Percentiles rank a stretch among this genome's conserved stretches.
phyloP scores from a whole-genome alignment of 2,329 filamentous ascomycete genomes.

The Aspergillus arachidicola region DNA sequence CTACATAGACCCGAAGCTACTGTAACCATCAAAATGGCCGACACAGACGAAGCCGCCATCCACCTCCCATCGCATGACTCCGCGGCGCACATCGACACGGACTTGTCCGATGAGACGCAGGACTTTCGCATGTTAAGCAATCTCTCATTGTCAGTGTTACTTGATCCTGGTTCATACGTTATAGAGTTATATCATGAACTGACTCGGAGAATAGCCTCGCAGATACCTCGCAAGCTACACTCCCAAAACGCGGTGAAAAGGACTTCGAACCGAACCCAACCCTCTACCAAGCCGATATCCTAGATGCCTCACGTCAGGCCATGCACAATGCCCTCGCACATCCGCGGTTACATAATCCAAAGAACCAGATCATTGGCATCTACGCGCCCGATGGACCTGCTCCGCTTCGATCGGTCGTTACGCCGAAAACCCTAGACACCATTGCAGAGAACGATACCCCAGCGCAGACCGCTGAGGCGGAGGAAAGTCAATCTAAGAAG shows the following conservation, averaged over 20 bases:
- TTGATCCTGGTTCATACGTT: not conserved
- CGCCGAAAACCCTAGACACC: slow-evolving; percentile 17
- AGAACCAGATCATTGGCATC: slow-evolving; percentile 68
- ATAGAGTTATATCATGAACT: not conserved
- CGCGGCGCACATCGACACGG: slow-evolving; percentile 55
- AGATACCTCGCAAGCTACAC: slow-evolving; percentile 44
- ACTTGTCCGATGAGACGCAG: slow-evolving; percentile 76
- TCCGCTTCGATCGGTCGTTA: slow-evolving; percentile 15
- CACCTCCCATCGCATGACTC: slow-evolving; percentile 31
- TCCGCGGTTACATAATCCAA: slow-evolving; percentile 72
- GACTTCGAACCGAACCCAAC: slow-evolving; percentile 96
- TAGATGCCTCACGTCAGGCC: slow-evolving; percentile 79
- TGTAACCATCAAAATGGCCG: slow-evolving; percentile 39
- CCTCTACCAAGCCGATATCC: slow-evolving; percentile 72
- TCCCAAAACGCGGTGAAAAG: slow-evolving; percentile 91
- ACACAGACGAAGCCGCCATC: slow-evolving; percentile 48
- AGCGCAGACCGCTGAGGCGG: slow-evolving; percentile 16
- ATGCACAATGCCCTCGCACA: slow-evolving; percentile 86
- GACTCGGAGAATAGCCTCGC: slow-evolving; percentile 29
- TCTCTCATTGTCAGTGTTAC: slow-evolving; percentile 51
- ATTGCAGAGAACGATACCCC: slow-evolving; percentile 12
- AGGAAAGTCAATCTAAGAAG: slow-evolving; percentile 15
- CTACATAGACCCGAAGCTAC: not conserved
- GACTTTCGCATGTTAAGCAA: slow-evolving; percentile 77
- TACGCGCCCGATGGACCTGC: slow-evolving; percentile 66